Base-by-base conservation (phyloP, 2,329 filamentous ascomycete genomes). In the Trichoderma simmonsii region DNA sequence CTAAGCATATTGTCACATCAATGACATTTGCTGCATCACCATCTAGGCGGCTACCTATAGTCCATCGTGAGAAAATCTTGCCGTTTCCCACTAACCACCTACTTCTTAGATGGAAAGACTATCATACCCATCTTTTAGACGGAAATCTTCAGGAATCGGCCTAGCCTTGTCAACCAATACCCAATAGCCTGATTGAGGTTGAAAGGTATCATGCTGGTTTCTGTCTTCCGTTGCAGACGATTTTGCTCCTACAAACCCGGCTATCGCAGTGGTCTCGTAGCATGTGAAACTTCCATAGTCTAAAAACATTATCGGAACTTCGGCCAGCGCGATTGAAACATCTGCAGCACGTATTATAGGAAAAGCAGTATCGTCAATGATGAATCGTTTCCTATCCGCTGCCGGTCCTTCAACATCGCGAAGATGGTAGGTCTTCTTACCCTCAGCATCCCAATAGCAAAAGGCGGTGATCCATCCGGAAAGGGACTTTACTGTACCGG, bases 391-490 rank as follows among this genome's bases (percentile, higher is more conserved):
- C 18, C 9, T 34, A 4, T 32, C 26, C 56, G 32, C 1, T 28
- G 2, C 18, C n/a, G 4, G n/a, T n/a, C 7, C 36, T 39, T 7
- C 26, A 8, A 21, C 54, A 18, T 69, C 66, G 24, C 36, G 9
- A 11, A 32, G 15, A 12, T 61, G 56, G 5, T 7, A 0, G 1
- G n/a, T 61, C 15, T 26, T 61, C 0, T 0, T 28, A 12, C 72
- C 72, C 21, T 72, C 24, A 3, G 12, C 39, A 15, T 71, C 39
- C 71, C 72, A 74, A 57, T 66, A 70, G 12, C 61, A 74, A 54
- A 74, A 75, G 8, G 72, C 72, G 8, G 74, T 74, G 51, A 74
- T 36, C 73, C 72, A 74, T 15, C 74, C 73, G 3, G 71, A 75
- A 11, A 74, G 32, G 7, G 62, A 57, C 14, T 62, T 34, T 3